Evolutionary conservation across 257 asterid species (phyloP), one percentile per base, ranked within the genome.

Genomic region (Scutellaria minor): DNA sequence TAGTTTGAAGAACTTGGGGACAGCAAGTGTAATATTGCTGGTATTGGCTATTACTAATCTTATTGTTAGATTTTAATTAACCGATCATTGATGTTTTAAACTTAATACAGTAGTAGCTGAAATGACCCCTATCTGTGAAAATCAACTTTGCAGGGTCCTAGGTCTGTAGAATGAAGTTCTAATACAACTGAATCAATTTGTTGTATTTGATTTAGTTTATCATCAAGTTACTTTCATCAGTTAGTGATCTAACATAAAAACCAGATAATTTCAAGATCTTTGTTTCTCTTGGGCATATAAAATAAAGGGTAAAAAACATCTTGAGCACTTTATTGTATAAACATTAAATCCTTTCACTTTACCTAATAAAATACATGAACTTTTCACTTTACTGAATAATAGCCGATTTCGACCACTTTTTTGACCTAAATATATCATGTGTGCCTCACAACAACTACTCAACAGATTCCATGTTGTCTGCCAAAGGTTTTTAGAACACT

Each of bases 201-300:
- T 53, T 14, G 8, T 44, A 35, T 8, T 9, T 35, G 47, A 35
- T 24, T 15, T 15, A 15, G 72, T 42, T 53, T 41, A 45, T 54
- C 47, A 64, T 64, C 6, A 6, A 18, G 47, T 41, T 54, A 20
- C 27, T 22, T 57, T 18, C 50, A 71, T 18, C 7, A n/a, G 56
- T 13, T 47, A 66, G 18, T 64, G 35, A 65, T 58, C 65, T 44
- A 15, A 64, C 20, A 65, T 59, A 35, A 55, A 41, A 22, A 46
- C 73, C 5, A 56, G 11, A 55, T 20, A 44, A 56, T 66, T 62
- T 56, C 41, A 20, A 66, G 44, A 65, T 66, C 51, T 67, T 64
- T 20, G 40, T 39, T 45, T 31, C 0, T 31, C 4, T 31, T 18
- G 18, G 18, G 18, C 18, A 18, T 18, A 18, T 18, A 18, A 18